Percentiles rank a stretch among this genome's conserved stretches.
phyloP scores from a whole-genome alignment of 1,139 yeast genomes.

The Geotrichum fermentans region DNA sequence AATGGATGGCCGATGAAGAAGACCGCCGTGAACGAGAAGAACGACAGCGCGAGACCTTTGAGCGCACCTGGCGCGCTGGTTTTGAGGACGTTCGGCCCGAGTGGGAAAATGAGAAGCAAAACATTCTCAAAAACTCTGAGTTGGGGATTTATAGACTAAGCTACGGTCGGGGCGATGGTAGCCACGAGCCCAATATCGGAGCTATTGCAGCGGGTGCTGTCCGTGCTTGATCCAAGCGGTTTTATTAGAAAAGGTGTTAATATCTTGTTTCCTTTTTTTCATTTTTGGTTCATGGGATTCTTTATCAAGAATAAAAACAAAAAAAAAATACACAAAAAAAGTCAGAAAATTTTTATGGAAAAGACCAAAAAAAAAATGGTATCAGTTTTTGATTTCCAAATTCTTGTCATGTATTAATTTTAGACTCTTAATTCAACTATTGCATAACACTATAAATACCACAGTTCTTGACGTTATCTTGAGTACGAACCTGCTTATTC shows the following conservation, averaged over 20 bases:
- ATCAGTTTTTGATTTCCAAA: not conserved
- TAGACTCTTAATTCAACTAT: not conserved
- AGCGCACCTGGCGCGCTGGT: constrained; percentile 70
- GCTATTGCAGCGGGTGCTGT: constrained; percentile 17
- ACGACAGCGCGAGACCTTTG: constrained; percentile 61
- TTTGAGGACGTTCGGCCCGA: constrained; percentile 66
- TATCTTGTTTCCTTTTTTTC: no score
- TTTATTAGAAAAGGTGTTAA: not conserved
- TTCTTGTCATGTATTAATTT: not conserved
- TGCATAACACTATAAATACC: not conserved
- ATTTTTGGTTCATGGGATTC: not conserved
- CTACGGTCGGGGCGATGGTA: constrained; percentile 4
- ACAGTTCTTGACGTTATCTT: no score
- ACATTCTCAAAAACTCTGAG: constrained; percentile 70
- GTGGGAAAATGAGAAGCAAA: constrained; percentile 64
- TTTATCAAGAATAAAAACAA: no score
- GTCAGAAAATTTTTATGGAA: not conserved
- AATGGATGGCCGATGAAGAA: constrained; percentile 94
- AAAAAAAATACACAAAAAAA: not conserved
- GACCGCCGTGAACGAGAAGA: constrained; percentile 66
- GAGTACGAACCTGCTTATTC: no score
- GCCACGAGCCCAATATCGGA: constrained; percentile 13
- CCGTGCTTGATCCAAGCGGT: not conserved
- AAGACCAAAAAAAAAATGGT: not conserved
- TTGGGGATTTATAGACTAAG: constrained; percentile 29